Percentiles rank a stretch among this genome's conserved stretches.
These are phyloP conservation scores for Leccinum subgranulosum DNA, from an alignment of 768 basidiomycete genomes.

Conservation along the genomic window DNA sequence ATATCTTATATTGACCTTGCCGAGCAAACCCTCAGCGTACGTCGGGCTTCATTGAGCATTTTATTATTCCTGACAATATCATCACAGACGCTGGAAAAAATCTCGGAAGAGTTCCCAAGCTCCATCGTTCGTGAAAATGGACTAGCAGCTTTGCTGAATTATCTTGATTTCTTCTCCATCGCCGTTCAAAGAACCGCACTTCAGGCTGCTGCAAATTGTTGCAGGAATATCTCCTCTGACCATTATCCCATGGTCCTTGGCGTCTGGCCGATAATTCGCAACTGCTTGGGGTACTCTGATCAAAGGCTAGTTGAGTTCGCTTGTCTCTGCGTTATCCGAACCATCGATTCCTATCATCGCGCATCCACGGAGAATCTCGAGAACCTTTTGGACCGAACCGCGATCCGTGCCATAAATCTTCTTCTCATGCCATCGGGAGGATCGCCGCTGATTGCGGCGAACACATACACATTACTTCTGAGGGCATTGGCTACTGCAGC, in stretches of 20 bases:
- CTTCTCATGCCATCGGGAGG: constrained; percentile 84
- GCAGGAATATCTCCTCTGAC: constrained; percentile 86
- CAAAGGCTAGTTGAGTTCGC: constrained; percentile 98
- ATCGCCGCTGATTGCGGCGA: constrained; percentile 79
- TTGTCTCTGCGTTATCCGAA: constrained; percentile 90
- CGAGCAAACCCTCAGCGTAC: constrained; percentile 94
- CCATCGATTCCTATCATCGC: constrained; percentile 89
- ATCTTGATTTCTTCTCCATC: constrained; percentile 98
- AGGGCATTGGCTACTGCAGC: constrained; percentile 87
- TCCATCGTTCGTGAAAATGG: constrained; percentile 96
- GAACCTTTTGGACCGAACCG: constrained; percentile 71
- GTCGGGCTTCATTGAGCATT: constrained; percentile 31
- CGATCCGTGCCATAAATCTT: constrained; percentile 80
- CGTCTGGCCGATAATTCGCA: constrained; percentile 90
- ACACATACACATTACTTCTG: constrained; percentile 86
- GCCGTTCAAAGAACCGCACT: constrained; percentile 96
- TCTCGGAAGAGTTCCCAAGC: constrained; percentile 95
- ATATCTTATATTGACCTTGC: constrained; percentile 98
- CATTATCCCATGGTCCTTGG: constrained; percentile 86
- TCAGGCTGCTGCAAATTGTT: constrained; percentile 96
- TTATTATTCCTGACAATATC: constrained; percentile 14
- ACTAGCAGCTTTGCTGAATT: constrained; percentile 87
- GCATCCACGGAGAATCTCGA: constrained; percentile 84
- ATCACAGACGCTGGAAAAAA: constrained; percentile 91
- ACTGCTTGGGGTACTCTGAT: constrained; percentile 88